A percentile compares a stretch with the other conserved stretches of the same genome.
Conservation (phyloP, 305 asterid genomes). For the Withania somnifera region DNA sequence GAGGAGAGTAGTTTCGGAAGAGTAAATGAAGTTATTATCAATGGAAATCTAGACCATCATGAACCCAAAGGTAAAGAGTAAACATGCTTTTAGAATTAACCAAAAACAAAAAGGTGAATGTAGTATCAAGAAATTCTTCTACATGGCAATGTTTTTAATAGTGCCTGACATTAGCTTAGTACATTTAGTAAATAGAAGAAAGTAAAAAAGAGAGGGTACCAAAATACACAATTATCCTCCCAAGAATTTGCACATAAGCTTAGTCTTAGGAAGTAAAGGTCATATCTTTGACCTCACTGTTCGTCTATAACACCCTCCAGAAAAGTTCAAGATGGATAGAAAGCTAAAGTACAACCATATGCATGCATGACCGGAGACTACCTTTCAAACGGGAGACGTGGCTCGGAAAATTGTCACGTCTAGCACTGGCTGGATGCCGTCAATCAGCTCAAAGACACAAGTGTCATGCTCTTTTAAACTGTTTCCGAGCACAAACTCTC, state of each 20-base stretch:
- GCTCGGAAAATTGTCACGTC: background rate
- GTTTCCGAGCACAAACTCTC: background rate
- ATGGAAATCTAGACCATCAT: background rate
- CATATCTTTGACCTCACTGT: no score
- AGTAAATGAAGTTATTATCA: background rate
- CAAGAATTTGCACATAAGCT: background rate
- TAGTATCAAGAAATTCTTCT: no score
- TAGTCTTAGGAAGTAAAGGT: no score
- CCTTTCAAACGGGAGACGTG: background rate
- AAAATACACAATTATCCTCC: background rate
- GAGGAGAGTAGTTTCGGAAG: background rate
- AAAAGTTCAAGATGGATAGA: background rate
- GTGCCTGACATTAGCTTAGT: background rate
- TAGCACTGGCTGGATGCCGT: background rate
- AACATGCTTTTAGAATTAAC: background rate
- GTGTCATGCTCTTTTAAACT: background rate
- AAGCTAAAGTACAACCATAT: background rate
- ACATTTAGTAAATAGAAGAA: background rate
- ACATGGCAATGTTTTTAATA: background rate
- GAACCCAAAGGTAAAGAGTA: background rate
- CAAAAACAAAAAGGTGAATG: no score
- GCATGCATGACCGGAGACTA: background rate
- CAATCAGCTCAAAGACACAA: conserved; percentile 1
- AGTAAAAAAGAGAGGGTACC: background rate
- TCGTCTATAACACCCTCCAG: background rate